A percentile compares a stretch with the other conserved stretches of the same genome.
phyloP scores from a whole-genome alignment of 2,329 filamentous ascomycete species.

The Verticillium isaacii region DNA sequence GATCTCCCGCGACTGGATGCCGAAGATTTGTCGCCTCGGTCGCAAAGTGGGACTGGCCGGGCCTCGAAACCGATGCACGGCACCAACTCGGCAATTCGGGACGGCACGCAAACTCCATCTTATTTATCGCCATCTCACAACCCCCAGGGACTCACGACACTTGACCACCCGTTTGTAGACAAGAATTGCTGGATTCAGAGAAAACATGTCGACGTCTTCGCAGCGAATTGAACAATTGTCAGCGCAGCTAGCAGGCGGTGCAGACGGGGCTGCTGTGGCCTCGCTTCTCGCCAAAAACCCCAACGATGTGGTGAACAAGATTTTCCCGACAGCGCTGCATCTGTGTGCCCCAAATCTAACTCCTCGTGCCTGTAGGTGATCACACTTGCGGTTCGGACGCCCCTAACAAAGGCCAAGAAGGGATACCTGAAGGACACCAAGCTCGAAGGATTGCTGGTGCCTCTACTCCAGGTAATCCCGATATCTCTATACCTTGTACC shows the following conservation, averaged over 20 bases:
- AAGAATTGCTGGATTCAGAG: neutral
- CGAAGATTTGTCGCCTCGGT: neutral
- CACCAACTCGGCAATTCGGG: neutral
- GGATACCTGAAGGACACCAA: slow-evolving; percentile 69
- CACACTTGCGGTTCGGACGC: slow-evolving; percentile 65
- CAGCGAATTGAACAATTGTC: neutral
- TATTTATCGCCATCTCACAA: neutral
- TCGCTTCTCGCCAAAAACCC: slow-evolving; percentile 81
- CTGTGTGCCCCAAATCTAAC: slow-evolving; percentile 10
- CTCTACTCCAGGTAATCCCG: slow-evolving; percentile 49
- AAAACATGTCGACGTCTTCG: neutral
- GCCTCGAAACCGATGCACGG: neutral
- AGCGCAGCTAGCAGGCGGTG: neutral
- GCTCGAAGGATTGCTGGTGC: slow-evolving; percentile 62
- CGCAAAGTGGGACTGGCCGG: neutral
- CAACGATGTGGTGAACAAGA: slow-evolving; percentile 68
- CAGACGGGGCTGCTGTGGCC: neutral
- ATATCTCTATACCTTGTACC: neutral
- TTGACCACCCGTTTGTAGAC: too few species aligned
- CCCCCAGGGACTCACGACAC: neutral
- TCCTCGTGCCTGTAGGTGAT: slow-evolving; percentile 22
- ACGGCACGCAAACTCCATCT: neutral
- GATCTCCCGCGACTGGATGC: neutral
- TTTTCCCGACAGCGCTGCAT: neutral
- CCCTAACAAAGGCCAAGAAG: slow-evolving; percentile 62